phyloP scores from a whole-genome alignment of 768 basidiomycete species.

The Phlegmacium glaucopus region DNA sequence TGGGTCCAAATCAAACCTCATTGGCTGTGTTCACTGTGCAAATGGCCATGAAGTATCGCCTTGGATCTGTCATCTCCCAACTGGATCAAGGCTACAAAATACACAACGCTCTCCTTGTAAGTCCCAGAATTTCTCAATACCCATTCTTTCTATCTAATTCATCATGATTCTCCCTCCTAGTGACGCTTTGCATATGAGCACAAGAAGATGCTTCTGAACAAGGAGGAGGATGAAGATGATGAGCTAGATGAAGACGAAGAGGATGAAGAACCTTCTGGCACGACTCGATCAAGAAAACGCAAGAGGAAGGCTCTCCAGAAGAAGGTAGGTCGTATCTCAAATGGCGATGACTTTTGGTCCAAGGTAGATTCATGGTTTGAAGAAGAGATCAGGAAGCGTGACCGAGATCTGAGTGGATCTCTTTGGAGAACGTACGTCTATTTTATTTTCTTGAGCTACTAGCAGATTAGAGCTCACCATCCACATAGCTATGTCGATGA shows the following conservation, averaged over 20 bases:
- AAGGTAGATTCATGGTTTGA: conserved; percentile 1
- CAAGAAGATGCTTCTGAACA: neutral
- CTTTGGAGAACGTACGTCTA: conserved; percentile 5
- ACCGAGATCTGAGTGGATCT: neutral
- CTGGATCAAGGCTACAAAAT: neutral
- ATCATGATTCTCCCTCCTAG: neutral
- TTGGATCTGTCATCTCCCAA: neutral
- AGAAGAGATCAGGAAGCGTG: neutral
- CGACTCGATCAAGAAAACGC: too few species aligned
- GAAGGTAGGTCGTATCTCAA: neutral
- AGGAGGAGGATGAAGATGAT: neutral
- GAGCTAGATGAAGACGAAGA: neutral
- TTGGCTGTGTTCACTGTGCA: neutral
- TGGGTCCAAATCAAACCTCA: neutral
- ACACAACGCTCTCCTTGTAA: conserved; percentile 3
- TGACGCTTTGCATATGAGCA: neutral
- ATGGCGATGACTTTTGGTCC: conserved; percentile 2
- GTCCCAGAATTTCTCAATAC: neutral
- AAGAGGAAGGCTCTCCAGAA: too few species aligned
- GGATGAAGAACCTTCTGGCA: neutral
- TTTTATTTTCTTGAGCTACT: conserved; percentile 11
- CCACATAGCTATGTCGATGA: neutral
- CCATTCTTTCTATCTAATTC: neutral
- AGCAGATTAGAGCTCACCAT: neutral
- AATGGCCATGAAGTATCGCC: neutral